These are phyloP conservation scores for Cladosporium sphaerospermum DNA, from an alignment of 2,329 filamentous ascomycete genomes.

Conservation along the genomic window DNA sequence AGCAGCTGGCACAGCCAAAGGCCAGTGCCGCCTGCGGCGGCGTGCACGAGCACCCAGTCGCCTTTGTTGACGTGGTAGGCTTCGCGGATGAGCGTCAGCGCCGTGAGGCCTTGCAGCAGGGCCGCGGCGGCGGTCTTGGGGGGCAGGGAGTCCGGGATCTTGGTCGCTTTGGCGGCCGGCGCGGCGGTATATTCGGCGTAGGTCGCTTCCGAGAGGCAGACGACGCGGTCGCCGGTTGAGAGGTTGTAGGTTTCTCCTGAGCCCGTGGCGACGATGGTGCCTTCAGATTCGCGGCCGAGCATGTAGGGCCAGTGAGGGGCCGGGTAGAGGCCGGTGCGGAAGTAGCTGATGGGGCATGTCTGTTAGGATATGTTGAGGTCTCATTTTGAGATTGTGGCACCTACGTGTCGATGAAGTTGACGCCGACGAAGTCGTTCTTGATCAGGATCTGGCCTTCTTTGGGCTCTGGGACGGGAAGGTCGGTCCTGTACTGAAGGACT, in stretches of 20 bases:
- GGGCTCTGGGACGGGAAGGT: slow-evolving; percentile 63
- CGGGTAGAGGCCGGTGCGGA: slow-evolving; percentile 75
- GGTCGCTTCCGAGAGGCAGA: slow-evolving; percentile 53
- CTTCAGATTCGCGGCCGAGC: slow-evolving; percentile 73
- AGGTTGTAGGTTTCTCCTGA: slow-evolving; percentile 49
- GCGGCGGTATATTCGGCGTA: slow-evolving; percentile 57
- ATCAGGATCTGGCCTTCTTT: slow-evolving; percentile 69
- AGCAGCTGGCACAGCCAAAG: slow-evolving; percentile 70
- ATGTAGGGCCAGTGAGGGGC: slow-evolving; percentile 63
- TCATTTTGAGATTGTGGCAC: slow-evolving; percentile 12
- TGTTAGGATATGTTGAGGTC: not conserved
- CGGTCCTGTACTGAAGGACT: slow-evolving; percentile 63
- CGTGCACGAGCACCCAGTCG: slow-evolving; percentile 79
- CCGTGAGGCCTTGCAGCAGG: slow-evolving; percentile 77
- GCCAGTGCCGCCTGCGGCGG: slow-evolving; percentile 77
- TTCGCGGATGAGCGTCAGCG: slow-evolving; percentile 71
- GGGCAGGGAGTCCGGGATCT: slow-evolving; percentile 57
- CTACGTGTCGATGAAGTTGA: slow-evolving; percentile 85
- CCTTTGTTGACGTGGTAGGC: slow-evolving; percentile 63
- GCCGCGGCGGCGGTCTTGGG: slow-evolving; percentile 61
- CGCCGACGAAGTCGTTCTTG: slow-evolving; percentile 70
- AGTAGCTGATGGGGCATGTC: slow-evolving; percentile 52
- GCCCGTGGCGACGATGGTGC: slow-evolving; percentile 60
- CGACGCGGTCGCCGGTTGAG: slow-evolving; percentile 62
- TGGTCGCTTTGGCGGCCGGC: slow-evolving; percentile 49